Evolutionary conservation across 768 basidiomycete species (phyloP).

Genomic region (Boletellus ananiceps): DNA sequence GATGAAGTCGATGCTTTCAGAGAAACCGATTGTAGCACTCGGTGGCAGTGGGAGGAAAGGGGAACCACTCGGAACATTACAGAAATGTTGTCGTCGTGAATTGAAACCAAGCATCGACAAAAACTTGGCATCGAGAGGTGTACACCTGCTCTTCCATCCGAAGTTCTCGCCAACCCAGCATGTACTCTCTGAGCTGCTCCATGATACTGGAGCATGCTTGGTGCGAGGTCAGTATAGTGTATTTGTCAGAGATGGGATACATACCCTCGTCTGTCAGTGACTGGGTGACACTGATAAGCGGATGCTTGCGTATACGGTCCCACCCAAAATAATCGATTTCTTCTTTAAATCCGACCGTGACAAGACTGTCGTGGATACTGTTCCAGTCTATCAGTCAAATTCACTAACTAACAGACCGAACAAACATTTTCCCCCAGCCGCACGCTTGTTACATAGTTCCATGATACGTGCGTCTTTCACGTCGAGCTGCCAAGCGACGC

Average conservation of each 20-base stretch:
- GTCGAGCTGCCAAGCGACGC: no score
- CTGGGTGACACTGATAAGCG: slow-evolving; percentile 25
- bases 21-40: slow-evolving; percentile 23
- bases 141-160: slow-evolving; percentile 29
- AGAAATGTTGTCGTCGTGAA: slow-evolving; percentile 19
- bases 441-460: slow-evolving; percentile 23
- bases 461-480: no score
- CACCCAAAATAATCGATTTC: slow-evolving; percentile 30
- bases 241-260: neutral
- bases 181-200: slow-evolving; percentile 22
- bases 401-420: neutral
- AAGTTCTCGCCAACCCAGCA: slow-evolving; percentile 30
- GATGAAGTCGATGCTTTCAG: slow-evolving; percentile 18
- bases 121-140: slow-evolving; percentile 20
- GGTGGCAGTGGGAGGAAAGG: slow-evolving; percentile 28
- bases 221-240: slow-evolving; percentile 5
- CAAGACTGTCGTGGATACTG: slow-evolving; percentile 20
- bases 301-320: slow-evolving; percentile 29
- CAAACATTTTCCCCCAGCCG: slow-evolving; percentile 27
- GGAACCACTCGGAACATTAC: slow-evolving; percentile 5
- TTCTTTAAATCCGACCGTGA: slow-evolving; percentile 19
- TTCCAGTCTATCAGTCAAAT: slow-evolving; percentile 3
- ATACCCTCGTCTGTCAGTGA: slow-evolving; percentile 21
- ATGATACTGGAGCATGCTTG: slow-evolving; percentile 17
- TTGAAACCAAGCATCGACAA: slow-evolving; percentile 24